Evolutionary conservation across 208 protist species (phyloP).

Genomic region (Strigomonas culicis): DNA sequence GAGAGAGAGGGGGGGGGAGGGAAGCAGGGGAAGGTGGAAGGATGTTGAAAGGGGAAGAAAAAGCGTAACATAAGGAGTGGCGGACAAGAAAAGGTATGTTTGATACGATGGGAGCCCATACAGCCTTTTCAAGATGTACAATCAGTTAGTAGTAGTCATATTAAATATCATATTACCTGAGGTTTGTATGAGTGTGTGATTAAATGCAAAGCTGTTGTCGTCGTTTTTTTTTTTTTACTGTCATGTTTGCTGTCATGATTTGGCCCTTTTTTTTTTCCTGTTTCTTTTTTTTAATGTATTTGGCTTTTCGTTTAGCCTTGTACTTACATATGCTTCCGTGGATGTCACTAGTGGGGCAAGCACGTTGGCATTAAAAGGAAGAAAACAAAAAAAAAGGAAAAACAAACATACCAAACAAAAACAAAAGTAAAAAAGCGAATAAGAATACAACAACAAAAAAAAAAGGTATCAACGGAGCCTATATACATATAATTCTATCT

Average conservation of each 20-base stretch:
- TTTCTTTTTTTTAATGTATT: constrained; percentile 10
- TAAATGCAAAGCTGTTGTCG: too few relatives aligned
- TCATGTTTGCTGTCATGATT: constrained; percentile 3
- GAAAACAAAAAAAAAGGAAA: constrained; percentile 9
- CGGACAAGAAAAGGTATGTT: too few relatives aligned
- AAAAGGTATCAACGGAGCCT: not conserved
- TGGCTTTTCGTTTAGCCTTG: not conserved
- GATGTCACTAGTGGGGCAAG: not conserved
- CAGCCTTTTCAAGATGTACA: too few relatives aligned
- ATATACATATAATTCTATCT: not conserved
- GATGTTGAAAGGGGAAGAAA: too few relatives aligned
- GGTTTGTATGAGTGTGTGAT: too few relatives aligned
- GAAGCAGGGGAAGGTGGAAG: constrained; percentile 10
- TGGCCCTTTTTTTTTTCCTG: not conserved
- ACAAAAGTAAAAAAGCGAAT: not conserved
- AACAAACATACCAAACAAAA: constrained; percentile 11
- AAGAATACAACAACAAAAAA: not conserved
- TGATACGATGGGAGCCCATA: too few relatives aligned
- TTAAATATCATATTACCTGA: too few relatives aligned
- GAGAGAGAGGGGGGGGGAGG: constrained; percentile 16
- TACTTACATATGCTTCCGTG: too few relatives aligned
- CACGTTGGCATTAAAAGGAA: constrained; percentile 10
- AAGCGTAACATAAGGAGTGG: too few relatives aligned
- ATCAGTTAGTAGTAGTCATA: too few relatives aligned
- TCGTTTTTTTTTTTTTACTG: constrained; percentile 1